A percentile compares a stretch with the other conserved stretches of the same genome.
phyloP scores from a whole-genome alignment of 179 eudicot species.

The Beta lomatogona region DNA sequence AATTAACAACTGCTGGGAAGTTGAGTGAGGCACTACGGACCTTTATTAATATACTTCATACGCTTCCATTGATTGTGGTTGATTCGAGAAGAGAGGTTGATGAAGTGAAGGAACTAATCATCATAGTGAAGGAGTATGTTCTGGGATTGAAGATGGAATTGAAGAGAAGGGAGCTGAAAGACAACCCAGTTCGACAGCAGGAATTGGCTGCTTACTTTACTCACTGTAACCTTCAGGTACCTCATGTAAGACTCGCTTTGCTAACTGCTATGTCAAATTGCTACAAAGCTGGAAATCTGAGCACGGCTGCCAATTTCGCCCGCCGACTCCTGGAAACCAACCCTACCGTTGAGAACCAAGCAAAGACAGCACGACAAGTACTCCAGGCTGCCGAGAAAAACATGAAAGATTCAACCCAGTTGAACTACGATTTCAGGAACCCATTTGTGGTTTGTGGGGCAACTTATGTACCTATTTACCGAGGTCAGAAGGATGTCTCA shows the following conservation, averaged over 20 bases:
- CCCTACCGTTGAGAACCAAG: constrained; percentile 57
- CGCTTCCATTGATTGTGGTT: constrained; percentile 72
- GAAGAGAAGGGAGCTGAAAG: constrained; percentile 62
- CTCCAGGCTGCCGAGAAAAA: constrained; percentile 73
- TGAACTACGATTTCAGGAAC: constrained; percentile 84
- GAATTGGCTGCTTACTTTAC: constrained; percentile 78
- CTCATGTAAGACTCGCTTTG: constrained; percentile 74
- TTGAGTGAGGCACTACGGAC: constrained; percentile 61
- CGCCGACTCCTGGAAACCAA: constrained; percentile 64
- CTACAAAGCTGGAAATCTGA: constrained; percentile 55
- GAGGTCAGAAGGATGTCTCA: constrained; percentile 74
- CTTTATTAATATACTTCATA: constrained; percentile 59
- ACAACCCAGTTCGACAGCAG: constrained; percentile 59
- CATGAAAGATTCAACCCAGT: constrained; percentile 56
- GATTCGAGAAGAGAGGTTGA: constrained; percentile 82
- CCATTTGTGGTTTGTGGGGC: constrained; percentile 90
- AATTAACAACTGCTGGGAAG: constrained; percentile 64
- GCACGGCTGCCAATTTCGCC: constrained; percentile 63
- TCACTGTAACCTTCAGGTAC: constrained; percentile 72
- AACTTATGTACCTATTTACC: constrained; percentile 80
- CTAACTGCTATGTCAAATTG: constrained; percentile 68
- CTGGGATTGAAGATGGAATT: constrained; percentile 69
- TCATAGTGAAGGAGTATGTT: constrained; percentile 76
- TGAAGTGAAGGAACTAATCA: constrained; percentile 74
- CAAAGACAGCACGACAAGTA: constrained; percentile 55